Evolutionary conservation across 139 green algal genomes (phyloP), one percentile per base, ranked within the genome.

Genomic region (Volvox reticuliferus): DNA sequence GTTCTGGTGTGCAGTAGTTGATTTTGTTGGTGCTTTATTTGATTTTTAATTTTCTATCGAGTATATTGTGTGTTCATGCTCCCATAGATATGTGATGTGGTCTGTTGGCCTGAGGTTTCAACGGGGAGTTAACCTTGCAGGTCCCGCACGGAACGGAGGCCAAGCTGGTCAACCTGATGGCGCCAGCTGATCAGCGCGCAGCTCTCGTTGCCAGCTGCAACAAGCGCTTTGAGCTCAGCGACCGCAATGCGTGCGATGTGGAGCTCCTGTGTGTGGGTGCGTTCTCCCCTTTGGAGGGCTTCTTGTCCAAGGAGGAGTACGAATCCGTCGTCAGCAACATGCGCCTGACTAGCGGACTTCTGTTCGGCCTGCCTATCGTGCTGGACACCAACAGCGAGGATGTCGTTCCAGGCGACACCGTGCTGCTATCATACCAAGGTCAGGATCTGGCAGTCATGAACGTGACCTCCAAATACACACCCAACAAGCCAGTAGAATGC

Each of bases 161-260:
- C 87, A 97, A 96, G 91, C 96, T 99, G 50, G 92, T 98, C 14
- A 95, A 98, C 91, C 93, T 99, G 88, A 97, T 98, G 95, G 88
- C 96, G 30, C 91, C 94, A 19, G 92, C 91, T 18, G 87, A 93
- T 35, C 30, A 97, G 92, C 93, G 95, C 69, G 91, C 94, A 32
- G 92, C 93, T 16, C 87, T 96, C 0, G 92, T 95, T 9, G 87
- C 90, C 2, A 61, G 22, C 44, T 97, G 93, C 94, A 97, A 90
- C 88, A 94, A 97, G 85, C 95, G 91, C 71, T 86, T 99, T 20
- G 97, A 99, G 93, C 93, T 96, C 50, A 97, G 90, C 50, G 97
- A 99, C 95, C 94, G 97, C 71, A 97, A 98, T 73, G 97, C 97
- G 12, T 99, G 97, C 92, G 97, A 99, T 78, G 97, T 99, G 28